These are phyloP conservation scores for Oidiodendron maius DNA, from an alignment of 495 filamentous ascomycete genomes.

Conservation along the genomic window DNA sequence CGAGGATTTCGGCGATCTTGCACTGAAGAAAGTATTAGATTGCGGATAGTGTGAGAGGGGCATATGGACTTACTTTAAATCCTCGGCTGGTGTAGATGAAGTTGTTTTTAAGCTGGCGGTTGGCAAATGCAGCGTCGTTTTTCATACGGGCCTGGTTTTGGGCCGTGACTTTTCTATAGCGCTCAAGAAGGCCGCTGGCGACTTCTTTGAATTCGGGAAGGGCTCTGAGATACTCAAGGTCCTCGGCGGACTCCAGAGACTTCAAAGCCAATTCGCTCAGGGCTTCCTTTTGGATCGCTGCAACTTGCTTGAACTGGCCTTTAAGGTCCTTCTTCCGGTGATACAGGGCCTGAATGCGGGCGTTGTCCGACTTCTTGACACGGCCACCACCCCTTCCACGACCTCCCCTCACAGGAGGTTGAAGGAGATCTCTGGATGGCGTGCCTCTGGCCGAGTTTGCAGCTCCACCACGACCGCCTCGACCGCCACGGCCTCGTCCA, in stretches of 20 bases:
- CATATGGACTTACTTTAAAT: constrained; percentile 11
- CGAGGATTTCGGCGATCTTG: constrained; percentile 6
- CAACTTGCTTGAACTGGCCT: constrained; percentile 36
- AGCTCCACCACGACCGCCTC: constrained; percentile 32
- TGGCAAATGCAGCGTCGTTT: neutral
- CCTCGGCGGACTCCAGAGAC: constrained; percentile 30
- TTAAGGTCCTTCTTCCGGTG: constrained; percentile 23
- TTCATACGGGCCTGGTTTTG: neutral
- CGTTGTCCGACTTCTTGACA: constrained; percentile 21
- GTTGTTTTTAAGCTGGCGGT: neutral
- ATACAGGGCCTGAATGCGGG: constrained; percentile 11
- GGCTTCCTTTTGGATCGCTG: constrained; percentile 35
- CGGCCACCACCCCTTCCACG: constrained; percentile 21
- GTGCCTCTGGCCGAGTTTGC: constrained; percentile 30
- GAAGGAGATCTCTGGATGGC: constrained; percentile 19
- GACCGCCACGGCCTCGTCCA: constrained; percentile 32
- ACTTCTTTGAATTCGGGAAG: constrained; percentile 36
- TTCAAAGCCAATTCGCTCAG: constrained; percentile 34
- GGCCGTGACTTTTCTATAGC: constrained; percentile 5
- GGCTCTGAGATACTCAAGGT: constrained; percentile 35
- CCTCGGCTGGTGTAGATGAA: neutral
- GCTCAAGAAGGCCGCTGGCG: constrained; percentile 14
- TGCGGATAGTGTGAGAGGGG: constrained; percentile 17
- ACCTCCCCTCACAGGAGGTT: constrained; percentile 22
- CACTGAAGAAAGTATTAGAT: constrained; percentile 1